Base-by-base conservation (phyloP, 177 flowering plant genomes). In the Tripterygium wilfordii region DNA sequence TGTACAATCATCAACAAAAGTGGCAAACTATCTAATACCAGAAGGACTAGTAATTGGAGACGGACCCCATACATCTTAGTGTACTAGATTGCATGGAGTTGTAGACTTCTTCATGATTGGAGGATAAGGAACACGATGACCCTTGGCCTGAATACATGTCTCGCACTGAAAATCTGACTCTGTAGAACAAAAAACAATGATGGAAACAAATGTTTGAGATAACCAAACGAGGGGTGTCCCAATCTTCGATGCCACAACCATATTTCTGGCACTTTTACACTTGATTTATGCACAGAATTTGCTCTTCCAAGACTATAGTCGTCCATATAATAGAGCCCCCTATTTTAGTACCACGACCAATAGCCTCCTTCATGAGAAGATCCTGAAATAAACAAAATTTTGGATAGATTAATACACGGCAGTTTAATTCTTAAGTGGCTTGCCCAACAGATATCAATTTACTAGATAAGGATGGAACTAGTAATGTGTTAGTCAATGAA, bases 321-420 rank as follows among this genome's bases (percentile, higher is more conserved):
- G n/a, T 22, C 51, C 19, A 48, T 5, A 8, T 37, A 46, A 20
- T 55, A 46, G 3, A 55, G 45, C 16, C 38, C 38, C 56, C 48
- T 3, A 47, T 8, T 42, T 23, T 55, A 47, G 47, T 32, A 55
- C 45, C 30, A 55, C 38, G 47, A 36, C 60, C 45, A 47, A 55
- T 38, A 55, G 23, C 47, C 39, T 29, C 21, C n/a, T 13, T 14
- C 1, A 47, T 40, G 14, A 13, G 30, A 56, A 56, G 47, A 26
- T 56, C 60, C 53, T 56, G 33, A 48, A 56, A 48, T 4, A 56
- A 40, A 56, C 46, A 29, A 39, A 39, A 26, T 43, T 43, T 43
- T 15, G 31, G n/a, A n/a, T n/a, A n/a, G n/a, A n/a, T n/a, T n/a
- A n/a, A n/a, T n/a, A n/a, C n/a, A n/a, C n/a, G n/a, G n/a, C n/a